phyloP scores from a whole-genome alignment of 345 rosid genomes.

The Acer negundo region DNA sequence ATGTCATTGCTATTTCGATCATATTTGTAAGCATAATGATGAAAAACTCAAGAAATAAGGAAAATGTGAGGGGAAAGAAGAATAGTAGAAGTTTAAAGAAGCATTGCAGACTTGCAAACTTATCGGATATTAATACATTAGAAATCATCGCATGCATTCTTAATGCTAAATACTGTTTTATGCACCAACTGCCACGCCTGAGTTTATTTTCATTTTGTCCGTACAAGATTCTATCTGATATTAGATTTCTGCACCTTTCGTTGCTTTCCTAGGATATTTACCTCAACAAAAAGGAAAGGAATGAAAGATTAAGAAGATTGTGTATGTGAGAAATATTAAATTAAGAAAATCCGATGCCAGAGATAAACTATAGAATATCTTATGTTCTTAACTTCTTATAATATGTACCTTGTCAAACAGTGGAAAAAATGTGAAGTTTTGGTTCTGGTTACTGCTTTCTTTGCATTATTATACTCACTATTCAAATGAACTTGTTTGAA shows the following conservation, averaged over 20 bases:
- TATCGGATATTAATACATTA: neutral
- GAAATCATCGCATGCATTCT: neutral
- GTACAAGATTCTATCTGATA: neutral
- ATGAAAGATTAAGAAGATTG: neutral
- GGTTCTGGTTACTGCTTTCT: neutral
- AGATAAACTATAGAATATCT: neutral
- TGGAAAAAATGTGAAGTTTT: neutral
- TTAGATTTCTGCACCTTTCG: neutral
- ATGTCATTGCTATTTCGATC: conserved; percentile 10
- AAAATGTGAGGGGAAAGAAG: neutral
- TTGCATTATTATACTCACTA: neutral
- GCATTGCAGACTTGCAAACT: neutral
- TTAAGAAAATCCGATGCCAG: neutral
- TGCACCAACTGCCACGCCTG: neutral
- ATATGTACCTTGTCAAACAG: neutral
- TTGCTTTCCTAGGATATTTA: neutral
- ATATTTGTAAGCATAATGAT: neutral
- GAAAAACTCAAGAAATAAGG: neutral
- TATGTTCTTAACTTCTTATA: neutral
- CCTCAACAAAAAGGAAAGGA: neutral
- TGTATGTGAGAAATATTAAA: neutral
- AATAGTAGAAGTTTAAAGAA: neutral
- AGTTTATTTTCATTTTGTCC: neutral
- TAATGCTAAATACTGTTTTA: neutral
- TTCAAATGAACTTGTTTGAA: conserved; percentile 26